These are phyloP conservation scores for Cercis canadensis DNA, from an alignment of 306 rosid genomes.

Conservation along the genomic window DNA sequence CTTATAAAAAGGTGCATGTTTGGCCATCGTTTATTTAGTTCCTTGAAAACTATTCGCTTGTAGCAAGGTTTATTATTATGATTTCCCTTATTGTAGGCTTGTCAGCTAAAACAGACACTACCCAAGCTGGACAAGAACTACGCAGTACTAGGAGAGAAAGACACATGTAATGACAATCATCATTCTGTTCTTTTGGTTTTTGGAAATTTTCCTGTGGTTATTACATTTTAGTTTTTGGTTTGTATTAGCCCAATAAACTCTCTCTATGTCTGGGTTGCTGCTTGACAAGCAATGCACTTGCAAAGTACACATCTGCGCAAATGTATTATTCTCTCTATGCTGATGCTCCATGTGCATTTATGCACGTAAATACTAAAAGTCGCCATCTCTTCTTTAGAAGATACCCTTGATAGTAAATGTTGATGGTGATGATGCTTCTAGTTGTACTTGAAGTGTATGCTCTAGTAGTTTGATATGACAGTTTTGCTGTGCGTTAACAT, in stretches of 20 bases:
- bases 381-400: neutral
- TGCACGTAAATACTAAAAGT: slow-evolving; percentile 9
- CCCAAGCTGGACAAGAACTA: slow-evolving; percentile 81
- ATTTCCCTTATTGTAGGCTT: slow-evolving; percentile 50
- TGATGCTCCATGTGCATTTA: neutral
- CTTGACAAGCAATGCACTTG: neutral
- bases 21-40: slow-evolving; percentile 12
- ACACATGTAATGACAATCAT: slow-evolving; percentile 57
- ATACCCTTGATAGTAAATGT: slow-evolving; percentile 15
- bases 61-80: no score
- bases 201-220: slow-evolving; percentile 21
- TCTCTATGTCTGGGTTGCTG: neutral
- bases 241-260: neutral
- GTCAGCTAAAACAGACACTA: slow-evolving; percentile 73
- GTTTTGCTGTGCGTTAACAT: slow-evolving; percentile 32
- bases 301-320: neutral
- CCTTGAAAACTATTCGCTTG: neutral
- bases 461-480: slow-evolving; percentile 7
- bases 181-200: slow-evolving; percentile 30
- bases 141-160: slow-evolving; percentile 81
- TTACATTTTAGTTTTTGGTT: neutral
- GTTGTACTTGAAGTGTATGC: slow-evolving; percentile 13
- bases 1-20: no score
- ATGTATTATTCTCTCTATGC: neutral
- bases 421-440: slow-evolving; percentile 19